Evolutionary conservation across 805 yeast species (phyloP), one percentile per base, ranked within the genome.

Genomic region (Saccharomyces kudriavzevii): DNA sequence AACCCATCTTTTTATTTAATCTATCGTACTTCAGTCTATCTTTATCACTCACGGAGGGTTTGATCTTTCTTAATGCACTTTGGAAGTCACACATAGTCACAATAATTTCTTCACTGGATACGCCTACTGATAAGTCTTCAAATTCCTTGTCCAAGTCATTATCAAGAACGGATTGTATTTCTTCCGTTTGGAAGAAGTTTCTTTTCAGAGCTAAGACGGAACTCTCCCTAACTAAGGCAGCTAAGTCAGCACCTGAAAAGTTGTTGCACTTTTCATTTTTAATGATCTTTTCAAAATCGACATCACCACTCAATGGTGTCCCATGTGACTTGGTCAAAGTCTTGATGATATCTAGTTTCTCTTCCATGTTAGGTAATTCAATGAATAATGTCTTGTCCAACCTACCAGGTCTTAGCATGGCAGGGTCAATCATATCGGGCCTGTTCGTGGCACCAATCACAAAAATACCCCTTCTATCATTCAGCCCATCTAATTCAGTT

Each of bases 401-500:
- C 70, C 99, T 81, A 5, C 98, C 99, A 0, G 98, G 98, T 67
- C 99, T 81, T 47, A 94, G 73, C 98, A 92, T 94, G 0, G 99
- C 99, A 3, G 96, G 90, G 70, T 92, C 99, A 59, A 92, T 94
- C 89, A 92, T 92, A 68, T 92, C 99, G 0, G 98, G 98, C 67
- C 99, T 80, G 64, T 92, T 92, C 0, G 99, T 92, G 1, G 99
- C 99, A 28, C 97, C 98, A 60, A 92, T 82, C 3, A 92, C 98
- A 69, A 87, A 94, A 1, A 92, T 89, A 1, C 98, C 98, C 56
- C 85, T 81, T 61, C 98, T 77, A 60, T 92, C 97, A 61, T 89
- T 91, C 53, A 92, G 77, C 1, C 99, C 99, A 71, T 94, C 99
- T 40, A 94, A 76, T 67, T 94, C 99, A 0, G 99, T 94, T 60